These are phyloP conservation scores for Rhododendron ferrugineum DNA, from an alignment of 148 eudicot species.

Conservation along the genomic window DNA sequence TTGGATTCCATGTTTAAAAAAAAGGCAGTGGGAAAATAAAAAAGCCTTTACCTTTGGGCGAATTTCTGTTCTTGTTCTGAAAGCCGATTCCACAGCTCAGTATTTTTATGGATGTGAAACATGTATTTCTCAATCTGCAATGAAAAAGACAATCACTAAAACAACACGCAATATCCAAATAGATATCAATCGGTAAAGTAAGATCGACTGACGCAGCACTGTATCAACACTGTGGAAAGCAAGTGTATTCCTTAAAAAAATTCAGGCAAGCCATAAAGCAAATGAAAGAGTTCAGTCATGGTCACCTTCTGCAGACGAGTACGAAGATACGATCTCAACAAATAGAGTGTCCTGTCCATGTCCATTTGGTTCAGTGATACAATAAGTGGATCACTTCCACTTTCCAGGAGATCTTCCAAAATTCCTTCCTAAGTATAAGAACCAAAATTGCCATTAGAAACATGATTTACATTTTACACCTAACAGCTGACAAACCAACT, in stretches of 20 bases:
- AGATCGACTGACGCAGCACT: neutral
- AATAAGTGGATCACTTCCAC: constrained; percentile 67
- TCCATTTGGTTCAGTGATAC: constrained; percentile 94
- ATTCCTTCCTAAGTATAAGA: constrained; percentile 56
- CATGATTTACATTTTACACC: constrained; percentile 7
- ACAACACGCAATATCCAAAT: neutral
- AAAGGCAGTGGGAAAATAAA: constrained; percentile 4
- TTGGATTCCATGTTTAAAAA: neutral
- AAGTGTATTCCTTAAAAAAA: too few species aligned
- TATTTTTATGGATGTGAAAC: constrained; percentile 60
- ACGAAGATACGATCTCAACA: constrained; percentile 79
- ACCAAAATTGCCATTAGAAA: neutral
- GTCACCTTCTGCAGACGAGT: constrained; percentile 83
- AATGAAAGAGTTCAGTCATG: neutral
- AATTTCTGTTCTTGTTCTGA: constrained; percentile 74
- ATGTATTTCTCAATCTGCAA: constrained; percentile 76
- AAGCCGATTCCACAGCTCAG: constrained; percentile 71
- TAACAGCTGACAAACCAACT: neutral
- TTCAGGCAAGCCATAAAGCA: neutral
- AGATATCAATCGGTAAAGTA: neutral
- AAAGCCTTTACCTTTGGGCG: constrained; percentile 42
- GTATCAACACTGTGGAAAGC: neutral
- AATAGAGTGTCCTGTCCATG: constrained; percentile 67
- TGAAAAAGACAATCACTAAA: constrained; percentile 1
- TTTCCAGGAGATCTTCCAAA: constrained; percentile 49